These are phyloP conservation scores for Pseudogymnoascus sp. DNA, from an alignment of 2,329 filamentous ascomycete genomes.

Conservation along the genomic window DNA sequence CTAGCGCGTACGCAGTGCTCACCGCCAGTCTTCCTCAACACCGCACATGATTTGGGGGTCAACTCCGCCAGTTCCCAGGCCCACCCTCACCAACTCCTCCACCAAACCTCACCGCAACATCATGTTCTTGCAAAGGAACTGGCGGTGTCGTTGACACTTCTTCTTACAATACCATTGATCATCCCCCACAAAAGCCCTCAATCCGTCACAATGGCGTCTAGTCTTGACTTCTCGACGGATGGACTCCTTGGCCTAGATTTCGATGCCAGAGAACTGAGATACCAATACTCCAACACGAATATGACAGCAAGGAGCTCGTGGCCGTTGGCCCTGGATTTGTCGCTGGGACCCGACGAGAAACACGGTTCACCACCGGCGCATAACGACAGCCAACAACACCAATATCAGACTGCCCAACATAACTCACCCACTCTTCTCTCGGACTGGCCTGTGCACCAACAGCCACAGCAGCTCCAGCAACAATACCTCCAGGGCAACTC, in stretches of 20 bases:
- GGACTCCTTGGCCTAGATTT: slow-evolving; percentile 53
- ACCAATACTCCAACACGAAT: slow-evolving; percentile 40
- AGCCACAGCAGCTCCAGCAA: slow-evolving; percentile 23
- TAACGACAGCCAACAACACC: slow-evolving; percentile 36
- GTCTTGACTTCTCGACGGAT: slow-evolving; percentile 54
- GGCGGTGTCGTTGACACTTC: slow-evolving; percentile 27
- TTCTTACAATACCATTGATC: slow-evolving; percentile 39
- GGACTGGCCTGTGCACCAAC: slow-evolving; percentile 48
- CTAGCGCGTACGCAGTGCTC: slow-evolving; percentile 6
- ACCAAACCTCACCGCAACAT: slow-evolving; percentile 26
- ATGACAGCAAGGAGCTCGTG: slow-evolving; percentile 29
- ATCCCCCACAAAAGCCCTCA: slow-evolving; percentile 21
- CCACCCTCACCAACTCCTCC: slow-evolving; percentile 22
- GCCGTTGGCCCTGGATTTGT: slow-evolving; percentile 28
- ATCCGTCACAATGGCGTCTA: slow-evolving; percentile 39
- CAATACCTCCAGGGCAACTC: slow-evolving; percentile 27
- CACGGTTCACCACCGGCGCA: slow-evolving; percentile 25
- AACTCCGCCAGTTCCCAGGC: slow-evolving; percentile 16
- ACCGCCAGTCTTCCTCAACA: slow-evolving; percentile 9
- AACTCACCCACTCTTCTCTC: slow-evolving; percentile 42
- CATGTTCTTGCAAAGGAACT: slow-evolving; percentile 23
- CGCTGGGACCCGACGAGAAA: slow-evolving; percentile 24
- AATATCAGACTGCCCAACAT: slow-evolving; percentile 36
- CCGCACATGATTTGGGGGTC: slow-evolving; percentile 1
- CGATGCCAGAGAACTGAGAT: slow-evolving; percentile 47